Conservation (phyloP, 192 early-diverging fungal species). For the Coemansia sp. region DNA sequence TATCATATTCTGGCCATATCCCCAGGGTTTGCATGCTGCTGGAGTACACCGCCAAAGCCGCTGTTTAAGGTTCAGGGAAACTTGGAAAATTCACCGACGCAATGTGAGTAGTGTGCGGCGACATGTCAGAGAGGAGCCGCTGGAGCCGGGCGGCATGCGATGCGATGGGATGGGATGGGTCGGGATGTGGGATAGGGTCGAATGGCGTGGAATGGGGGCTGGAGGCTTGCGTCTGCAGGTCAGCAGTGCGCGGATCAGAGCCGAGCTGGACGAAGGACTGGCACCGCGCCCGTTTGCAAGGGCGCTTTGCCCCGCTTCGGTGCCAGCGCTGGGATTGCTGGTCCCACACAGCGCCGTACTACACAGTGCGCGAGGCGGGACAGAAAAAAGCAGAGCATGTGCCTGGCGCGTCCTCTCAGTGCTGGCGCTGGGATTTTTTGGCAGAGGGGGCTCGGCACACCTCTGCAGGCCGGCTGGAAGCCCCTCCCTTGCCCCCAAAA, state of each 20-base stretch:
- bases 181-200: background rate
- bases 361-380: conserved; percentile 1
- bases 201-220: conserved; percentile 1
- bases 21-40: background rate
- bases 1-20: background rate
- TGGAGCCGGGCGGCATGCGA: conserved; percentile 5
- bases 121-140: background rate
- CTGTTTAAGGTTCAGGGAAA: background rate
- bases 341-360: conserved; percentile 3
- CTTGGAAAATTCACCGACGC: background rate
- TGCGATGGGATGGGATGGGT: background rate
- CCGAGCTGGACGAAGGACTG: background rate
- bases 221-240: conserved; percentile 18
- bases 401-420: conserved; percentile 1
- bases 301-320: background rate
- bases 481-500: conserved; percentile 8
- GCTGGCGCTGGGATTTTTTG: background rate
- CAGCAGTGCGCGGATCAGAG: conserved; percentile 19
- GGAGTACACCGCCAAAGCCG: background rate
- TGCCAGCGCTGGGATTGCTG: background rate
- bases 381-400: conserved; percentile 5
- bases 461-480: conserved; percentile 7
- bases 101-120: background rate
- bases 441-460: conserved; percentile 4
- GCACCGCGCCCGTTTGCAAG: background rate